Percentiles rank a stretch among this genome's conserved stretches.
These are phyloP conservation scores for Cytospora leucostoma DNA, from an alignment of 2,329 filamentous ascomycete species.

Conservation along the genomic window DNA sequence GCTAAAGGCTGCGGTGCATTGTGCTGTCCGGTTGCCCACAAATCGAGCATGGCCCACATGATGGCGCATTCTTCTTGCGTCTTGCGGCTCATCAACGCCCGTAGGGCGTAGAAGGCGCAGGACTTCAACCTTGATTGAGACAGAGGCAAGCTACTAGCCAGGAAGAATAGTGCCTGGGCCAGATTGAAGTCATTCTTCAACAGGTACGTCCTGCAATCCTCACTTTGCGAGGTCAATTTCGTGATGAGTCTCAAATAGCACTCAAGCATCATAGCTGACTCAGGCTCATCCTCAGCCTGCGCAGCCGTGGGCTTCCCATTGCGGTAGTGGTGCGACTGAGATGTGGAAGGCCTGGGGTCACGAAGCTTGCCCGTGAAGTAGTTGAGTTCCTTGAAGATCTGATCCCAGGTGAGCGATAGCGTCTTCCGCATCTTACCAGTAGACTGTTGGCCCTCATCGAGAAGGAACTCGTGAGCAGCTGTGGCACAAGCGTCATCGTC, in stretches of 20 bases:
- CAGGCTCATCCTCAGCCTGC: slow-evolving; percentile 79
- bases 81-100: slow-evolving; percentile 75
- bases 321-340: slow-evolving; percentile 57
- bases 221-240: slow-evolving; percentile 76
- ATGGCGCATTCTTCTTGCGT: slow-evolving; percentile 64
- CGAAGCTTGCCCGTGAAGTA: slow-evolving; percentile 80
- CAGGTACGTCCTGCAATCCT: slow-evolving; percentile 71
- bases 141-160: slow-evolving; percentile 69
- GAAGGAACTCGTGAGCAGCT: slow-evolving; percentile 82
- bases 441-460: slow-evolving; percentile 77
- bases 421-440: slow-evolving; percentile 79
- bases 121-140: slow-evolving; percentile 68
- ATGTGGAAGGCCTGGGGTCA: slow-evolving; percentile 61
- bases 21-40: slow-evolving; percentile 67
- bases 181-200: slow-evolving; percentile 64
- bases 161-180: slow-evolving; percentile 72
- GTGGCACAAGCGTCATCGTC: slow-evolving; percentile 80
- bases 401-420: slow-evolving; percentile 85
- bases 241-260: slow-evolving; percentile 88
- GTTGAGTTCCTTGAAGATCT: slow-evolving; percentile 87
- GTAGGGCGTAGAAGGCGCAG: slow-evolving; percentile 78
- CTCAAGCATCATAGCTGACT: slow-evolving; percentile 95
- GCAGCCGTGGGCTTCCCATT: slow-evolving; percentile 63
- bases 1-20: slow-evolving; percentile 41
- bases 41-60: slow-evolving; percentile 81